Base-by-base conservation (phyloP, 208 protist species). In the Leptomonas pyrrhocoris region DNA sequence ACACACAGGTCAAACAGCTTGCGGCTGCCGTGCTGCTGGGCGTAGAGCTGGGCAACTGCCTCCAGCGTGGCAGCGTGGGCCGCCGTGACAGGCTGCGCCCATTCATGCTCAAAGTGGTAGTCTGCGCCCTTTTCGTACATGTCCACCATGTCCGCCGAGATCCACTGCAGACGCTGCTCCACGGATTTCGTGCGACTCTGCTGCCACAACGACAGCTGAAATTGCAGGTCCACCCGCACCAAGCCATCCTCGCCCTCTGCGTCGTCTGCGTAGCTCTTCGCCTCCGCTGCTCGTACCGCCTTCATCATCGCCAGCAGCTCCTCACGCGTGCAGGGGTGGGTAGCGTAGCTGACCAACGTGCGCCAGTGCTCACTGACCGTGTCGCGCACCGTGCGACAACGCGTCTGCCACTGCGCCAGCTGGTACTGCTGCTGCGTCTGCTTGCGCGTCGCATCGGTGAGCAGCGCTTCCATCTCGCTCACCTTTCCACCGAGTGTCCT, bases 131-230 rank as follows among this genome's bases (percentile, higher is more conserved):
- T 82, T 15, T 34, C 51, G 55, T 81, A 87, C 1, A 89, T 73
- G 51, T 77, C 70, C 15, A 73, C 30, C 63, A 87, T 75, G 66
- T 85, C 75, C 50, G 60, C 78, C 27, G 69, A 66, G 5, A 91
- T 70, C 82, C 80, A 94, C 34, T 51, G 58, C 46, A 71, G 59
- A 13, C 88, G 85, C 31, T 81, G 85, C 50, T 60, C 60, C 5
- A 72, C 30, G 23, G 43, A 54, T n/a, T 31, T 23, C 16, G 13
- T 68, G 58, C 65, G 69, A 21, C 23, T 72, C 71, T 65, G 61
- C 58, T 63, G 63, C 78, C 67, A 92, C n/a, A 59, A 65, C 38
- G 61, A 40, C n/a, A 18, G 48, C 72, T 74, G 72, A 49, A 77
- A 77, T 57, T 72, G 72, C 25, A 77, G 25, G 21, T 77, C 72